Evolutionary conservation across 1,284 basidiomycete genomes (phyloP).

Genomic region (Uromyces viciae-fabae): DNA sequence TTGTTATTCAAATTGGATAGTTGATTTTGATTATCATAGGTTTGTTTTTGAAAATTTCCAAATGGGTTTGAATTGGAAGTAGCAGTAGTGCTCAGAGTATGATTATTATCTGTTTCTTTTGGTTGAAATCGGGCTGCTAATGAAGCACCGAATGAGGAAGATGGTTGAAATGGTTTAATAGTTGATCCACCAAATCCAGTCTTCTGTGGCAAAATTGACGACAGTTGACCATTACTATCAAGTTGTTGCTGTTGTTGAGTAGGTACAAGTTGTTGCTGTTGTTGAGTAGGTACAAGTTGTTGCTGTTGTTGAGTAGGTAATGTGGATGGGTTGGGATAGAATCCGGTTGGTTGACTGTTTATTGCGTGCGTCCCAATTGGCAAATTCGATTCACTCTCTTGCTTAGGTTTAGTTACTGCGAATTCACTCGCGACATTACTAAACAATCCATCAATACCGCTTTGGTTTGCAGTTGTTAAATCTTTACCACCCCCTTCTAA

Average conservation of each 20-base stretch:
- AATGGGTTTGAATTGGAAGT: not conserved
- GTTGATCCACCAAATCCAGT: constrained; percentile 70
- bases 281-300: constrained; percentile 44
- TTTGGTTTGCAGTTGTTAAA: not conserved
- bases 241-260: constrained; percentile 36
- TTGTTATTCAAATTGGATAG: no score
- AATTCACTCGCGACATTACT: constrained; percentile 35
- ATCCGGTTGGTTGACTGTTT: constrained; percentile 33
- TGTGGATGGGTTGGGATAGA: no score
- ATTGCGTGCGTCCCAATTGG: not conserved
- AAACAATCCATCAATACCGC: constrained; percentile 21
- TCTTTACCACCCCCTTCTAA: constrained; percentile 31
- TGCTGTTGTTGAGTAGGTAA: constrained; percentile 32
- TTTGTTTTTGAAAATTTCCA: no score
- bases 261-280: constrained; percentile 46
- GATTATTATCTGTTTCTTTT: not conserved
- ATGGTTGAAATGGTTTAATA: constrained; percentile 84
- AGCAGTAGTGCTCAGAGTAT: no score
- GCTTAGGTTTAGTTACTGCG: constrained; percentile 36
- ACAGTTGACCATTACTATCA: constrained; percentile 19
- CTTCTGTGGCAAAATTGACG: constrained; percentile 65
- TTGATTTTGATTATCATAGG: no score
- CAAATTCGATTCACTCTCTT: not conserved
- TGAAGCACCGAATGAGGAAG: constrained; percentile 78
- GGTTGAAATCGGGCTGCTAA: constrained; percentile 54